Base-by-base conservation (phyloP, 2,329 filamentous ascomycete species). In the Neofusicoccum parvum region DNA sequence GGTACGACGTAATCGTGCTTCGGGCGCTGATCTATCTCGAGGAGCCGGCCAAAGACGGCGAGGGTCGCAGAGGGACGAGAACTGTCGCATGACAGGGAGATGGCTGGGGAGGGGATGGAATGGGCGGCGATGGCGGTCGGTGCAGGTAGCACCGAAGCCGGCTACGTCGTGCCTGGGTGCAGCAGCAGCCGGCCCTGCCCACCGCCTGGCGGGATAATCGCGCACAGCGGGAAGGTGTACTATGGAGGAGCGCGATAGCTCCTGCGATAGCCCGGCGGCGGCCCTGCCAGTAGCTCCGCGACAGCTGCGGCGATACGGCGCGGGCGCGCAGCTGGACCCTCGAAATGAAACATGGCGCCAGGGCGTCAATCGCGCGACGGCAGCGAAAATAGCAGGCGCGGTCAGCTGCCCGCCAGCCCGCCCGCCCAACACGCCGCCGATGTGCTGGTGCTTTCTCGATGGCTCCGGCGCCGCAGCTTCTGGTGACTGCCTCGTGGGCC, bases 341-440 rank as follows among this genome's bases (percentile, higher is more conserved):
- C 50, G 50, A 39, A 12, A 39, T 54, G 50, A 54, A 39, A 54
- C 50, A 54, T 54, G 50, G 50, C 50, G 50, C 17, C 36, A 39
- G 50, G 27, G 36, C 50, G 43, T 10, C 43, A n/a, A 10, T 17
- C 43, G 43, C 43, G 43, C 43, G 15, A n/a, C 43, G n/a, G 43
- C 5, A 45, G 43, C 43, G n/a, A 36, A 23, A 37, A 39, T 12
- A 54, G n/a, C 43, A 5, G 3, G 56, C 11, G 41, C 56, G 56
- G 56, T 60, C 56, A 60, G 41, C 56, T 49, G 56, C 56, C 41
- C 39, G 39, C 3, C 39, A 41, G 11, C 9, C 39, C 11, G 27
- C 39, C 17, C 23, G 39, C 12, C 27, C 27, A 32, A 37, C 34
- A 15, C 50, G 50, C 15, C 5, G n/a, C 15, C 50, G n/a, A 39